These are phyloP conservation scores for Kodamaea jinghongensis DNA, from an alignment of 805 yeast genomes.

Conservation along the genomic window DNA sequence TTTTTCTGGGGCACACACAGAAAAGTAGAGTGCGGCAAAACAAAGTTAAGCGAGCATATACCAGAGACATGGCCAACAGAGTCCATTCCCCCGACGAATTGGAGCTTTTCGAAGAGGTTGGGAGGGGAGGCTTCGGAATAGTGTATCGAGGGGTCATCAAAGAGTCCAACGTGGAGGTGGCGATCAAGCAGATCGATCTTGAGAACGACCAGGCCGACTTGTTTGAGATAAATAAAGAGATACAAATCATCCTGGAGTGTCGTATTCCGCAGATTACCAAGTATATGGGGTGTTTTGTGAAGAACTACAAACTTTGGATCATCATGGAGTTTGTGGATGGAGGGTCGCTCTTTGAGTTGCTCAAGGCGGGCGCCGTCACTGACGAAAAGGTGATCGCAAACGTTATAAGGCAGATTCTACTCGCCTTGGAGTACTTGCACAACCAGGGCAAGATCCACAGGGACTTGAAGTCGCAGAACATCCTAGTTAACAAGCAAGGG, in stretches of 20 bases:
- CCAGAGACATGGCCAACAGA: slow-evolving; percentile 11
- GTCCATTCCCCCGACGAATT: slow-evolving; percentile 34
- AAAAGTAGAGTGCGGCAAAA: too few species aligned
- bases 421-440: slow-evolving; percentile 67
- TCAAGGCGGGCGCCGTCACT: slow-evolving; percentile 56
- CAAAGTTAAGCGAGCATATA: too few species aligned
- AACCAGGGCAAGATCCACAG: slow-evolving; percentile 72
- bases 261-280: slow-evolving; percentile 58
- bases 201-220: slow-evolving; percentile 65
- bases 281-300: slow-evolving; percentile 70
- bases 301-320: slow-evolving; percentile 71
- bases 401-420: slow-evolving; percentile 52
- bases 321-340: slow-evolving; percentile 81
- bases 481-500: slow-evolving; percentile 35
- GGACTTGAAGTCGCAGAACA: slow-evolving; percentile 43
- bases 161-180: slow-evolving; percentile 44
- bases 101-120: slow-evolving; percentile 54
- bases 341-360: slow-evolving; percentile 67
- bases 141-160: slow-evolving; percentile 63
- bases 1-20: too few species aligned
- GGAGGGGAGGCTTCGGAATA: slow-evolving; percentile 77
- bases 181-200: slow-evolving; percentile 66
- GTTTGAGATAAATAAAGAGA: slow-evolving; percentile 70
- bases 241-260: slow-evolving; percentile 66
- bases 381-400: slow-evolving; percentile 52